Base-by-base conservation (phyloP, 202 grass and related monocot species). In the Brachypodium distachyon region DNA sequence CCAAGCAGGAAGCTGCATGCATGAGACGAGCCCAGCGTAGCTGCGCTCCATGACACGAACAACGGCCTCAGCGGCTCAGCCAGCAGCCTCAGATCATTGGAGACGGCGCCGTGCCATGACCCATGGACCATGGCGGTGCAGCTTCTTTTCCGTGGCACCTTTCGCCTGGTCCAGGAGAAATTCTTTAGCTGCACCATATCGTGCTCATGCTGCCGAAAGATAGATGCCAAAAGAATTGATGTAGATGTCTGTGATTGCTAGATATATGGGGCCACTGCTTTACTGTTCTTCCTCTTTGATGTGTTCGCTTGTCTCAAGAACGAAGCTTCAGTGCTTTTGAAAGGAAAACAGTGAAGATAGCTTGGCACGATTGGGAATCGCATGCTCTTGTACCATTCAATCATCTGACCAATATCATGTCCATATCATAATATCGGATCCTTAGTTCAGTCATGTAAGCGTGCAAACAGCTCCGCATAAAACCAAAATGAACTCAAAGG, bases 71-170 rank as follows among this genome's bases (percentile, higher is more conserved):
- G n/a, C n/a, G n/a, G n/a, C n/a, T n/a, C n/a, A n/a, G n/a, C n/a
- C 65, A 53, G 59, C 16, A 4, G 43, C 77, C 34, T 69, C 25
- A 0, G 33, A 25, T 40, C 50, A 62, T 43, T 18, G 50, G 16
- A 48, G 39, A 60, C 17, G 36, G 72, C 32, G 49, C 61, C 57
- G 18, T 36, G 73, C 40, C 78, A 44, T 54, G 68, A 40, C 43
- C 41, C 64, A 47, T 68, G 43, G 23, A 40, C 4, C 60, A 22
- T 7, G 42, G 83, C 42, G 38, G 54, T 69, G 81, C 47, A 33
- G 70, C 70, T 84, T 80, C 86, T 80, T 84, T 88, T 80, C 76
- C 47, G 10, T 19, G 80, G 80, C 51, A 43, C 22, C 75, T 80
- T 73, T 28, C 56, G 55, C 28, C 39, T 64, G 72, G 56, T 47